phyloP scores from a whole-genome alignment of 148 eudicot species.

The Chenopodium formosanum region DNA sequence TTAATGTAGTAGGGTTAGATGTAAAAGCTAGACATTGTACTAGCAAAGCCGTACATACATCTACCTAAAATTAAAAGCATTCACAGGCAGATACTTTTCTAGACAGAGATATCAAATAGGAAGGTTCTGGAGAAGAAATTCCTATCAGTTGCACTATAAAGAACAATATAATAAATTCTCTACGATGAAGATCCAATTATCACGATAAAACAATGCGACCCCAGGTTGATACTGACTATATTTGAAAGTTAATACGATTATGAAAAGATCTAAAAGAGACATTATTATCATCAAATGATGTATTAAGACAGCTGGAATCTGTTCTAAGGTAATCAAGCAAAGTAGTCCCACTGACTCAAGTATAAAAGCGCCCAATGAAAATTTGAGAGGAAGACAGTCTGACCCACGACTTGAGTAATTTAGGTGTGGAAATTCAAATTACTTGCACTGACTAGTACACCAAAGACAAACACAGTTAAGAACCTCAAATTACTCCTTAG shows the following conservation, averaged over 20 bases:
- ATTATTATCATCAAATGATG: conserved; percentile 5
- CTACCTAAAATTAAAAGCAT: neutral
- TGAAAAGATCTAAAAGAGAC: neutral
- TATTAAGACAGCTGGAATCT: conserved; percentile 11
- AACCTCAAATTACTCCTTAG: neutral
- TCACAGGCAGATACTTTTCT: neutral
- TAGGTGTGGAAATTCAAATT: neutral
- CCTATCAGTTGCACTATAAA: neutral
- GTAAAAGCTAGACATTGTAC: neutral
- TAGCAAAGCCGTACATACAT: neutral
- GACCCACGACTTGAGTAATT: neutral
- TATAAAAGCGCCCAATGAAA: neutral
- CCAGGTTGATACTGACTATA: neutral
- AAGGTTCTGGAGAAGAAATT: neutral
- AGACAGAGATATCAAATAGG: neutral
- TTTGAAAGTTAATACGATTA: neutral
- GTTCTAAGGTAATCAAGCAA: conserved; percentile 8
- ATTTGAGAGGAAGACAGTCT: neutral
- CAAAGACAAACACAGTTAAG: neutral
- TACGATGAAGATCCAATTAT: neutral
- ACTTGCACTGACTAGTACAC: neutral
- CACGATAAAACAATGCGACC: conserved; percentile 2
- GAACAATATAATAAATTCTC: neutral
- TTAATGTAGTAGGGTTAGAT: neutral
- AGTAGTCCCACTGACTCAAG: neutral